Evolutionary conservation across 805 yeast genomes (phyloP).

Genomic region (Metschnikowia shivogae): DNA sequence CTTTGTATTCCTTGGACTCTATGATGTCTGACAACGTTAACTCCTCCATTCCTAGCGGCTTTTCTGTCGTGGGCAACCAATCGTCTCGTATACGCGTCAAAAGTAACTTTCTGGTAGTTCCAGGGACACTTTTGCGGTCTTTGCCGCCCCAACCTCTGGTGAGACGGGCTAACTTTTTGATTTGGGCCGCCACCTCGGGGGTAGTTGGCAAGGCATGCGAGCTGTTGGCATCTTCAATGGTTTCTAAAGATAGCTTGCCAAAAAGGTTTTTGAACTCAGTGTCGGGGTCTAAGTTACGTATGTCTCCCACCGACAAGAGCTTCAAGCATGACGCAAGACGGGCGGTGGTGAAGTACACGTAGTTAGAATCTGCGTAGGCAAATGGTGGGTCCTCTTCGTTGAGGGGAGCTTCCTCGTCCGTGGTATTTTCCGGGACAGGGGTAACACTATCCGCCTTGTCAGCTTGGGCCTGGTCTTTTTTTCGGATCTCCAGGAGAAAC

Average conservation of each 20-base stretch:
- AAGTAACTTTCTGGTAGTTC: conserved; percentile 60
- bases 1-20: conserved; percentile 31
- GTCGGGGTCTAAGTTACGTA: conserved; percentile 67
- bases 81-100: conserved; percentile 74
- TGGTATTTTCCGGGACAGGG: conserved; percentile 9
- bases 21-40: conserved; percentile 37
- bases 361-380: conserved; percentile 42
- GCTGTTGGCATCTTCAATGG: conserved; percentile 70
- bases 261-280: conserved; percentile 65
- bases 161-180: conserved; percentile 51
- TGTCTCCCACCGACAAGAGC: conserved; percentile 40
- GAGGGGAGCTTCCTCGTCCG: conserved; percentile 22
- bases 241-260: conserved; percentile 64
- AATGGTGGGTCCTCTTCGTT: conserved; percentile 28
- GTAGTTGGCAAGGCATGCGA: conserved; percentile 66
- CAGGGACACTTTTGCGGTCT: conserved; percentile 71
- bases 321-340: conserved; percentile 39
- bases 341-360: conserved; percentile 42
- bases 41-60: conserved; percentile 60
- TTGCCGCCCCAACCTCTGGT: conserved; percentile 84
- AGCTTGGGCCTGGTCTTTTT: conserved; percentile 22
- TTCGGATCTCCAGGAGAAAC: conserved; percentile 42
- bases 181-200: conserved; percentile 64
- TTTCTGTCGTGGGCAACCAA: conserved; percentile 68
- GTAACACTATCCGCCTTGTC: conserved; percentile 4